Percentiles rank a stretch among this genome's conserved stretches.
Evolutionary conservation across 768 basidiomycete genomes (phyloP).

Genomic region (Pleurotus tuoliensis): DNA sequence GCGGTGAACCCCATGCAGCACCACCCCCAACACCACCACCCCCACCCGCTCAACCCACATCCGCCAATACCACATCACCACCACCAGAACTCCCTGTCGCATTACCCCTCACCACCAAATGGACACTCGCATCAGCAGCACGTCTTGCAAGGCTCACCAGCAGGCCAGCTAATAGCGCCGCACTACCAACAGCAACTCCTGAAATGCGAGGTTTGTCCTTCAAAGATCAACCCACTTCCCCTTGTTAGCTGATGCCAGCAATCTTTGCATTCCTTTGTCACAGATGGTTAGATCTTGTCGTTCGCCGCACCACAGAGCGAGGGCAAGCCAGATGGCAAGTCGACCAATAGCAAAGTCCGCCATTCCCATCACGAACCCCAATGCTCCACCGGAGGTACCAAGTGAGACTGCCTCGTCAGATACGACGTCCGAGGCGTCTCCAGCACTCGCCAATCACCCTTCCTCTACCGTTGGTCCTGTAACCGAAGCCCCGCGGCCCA

Average conservation of each 20-base stretch:
- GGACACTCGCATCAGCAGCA: constrained; percentile 59
- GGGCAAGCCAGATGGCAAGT: constrained; percentile 92
- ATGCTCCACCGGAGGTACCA: constrained; percentile 41
- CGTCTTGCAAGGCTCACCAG: constrained; percentile 56
- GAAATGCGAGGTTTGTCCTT: constrained; percentile 70
- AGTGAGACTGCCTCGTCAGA: constrained; percentile 28
- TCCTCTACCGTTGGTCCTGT: constrained; percentile 76
- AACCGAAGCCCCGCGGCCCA: constrained; percentile 61
- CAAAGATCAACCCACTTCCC: constrained; percentile 27
- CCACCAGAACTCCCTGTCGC: constrained; percentile 76
- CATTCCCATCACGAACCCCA: constrained; percentile 91
- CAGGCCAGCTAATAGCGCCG: constrained; percentile 64
- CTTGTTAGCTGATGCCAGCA: constrained; percentile 11
- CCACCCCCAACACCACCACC: constrained; percentile 47
- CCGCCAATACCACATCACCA: constrained; percentile 64
- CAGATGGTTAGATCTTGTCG: constrained; percentile 83
- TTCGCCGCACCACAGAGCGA: constrained; percentile 90
- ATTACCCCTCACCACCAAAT: constrained; percentile 78
- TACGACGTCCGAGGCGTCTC: constrained; percentile 24
- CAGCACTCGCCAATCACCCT: constrained; percentile 51
- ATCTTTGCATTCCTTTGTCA: constrained; percentile 15
- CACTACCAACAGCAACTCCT: constrained; percentile 94
- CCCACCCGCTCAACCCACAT: constrained; percentile 41
- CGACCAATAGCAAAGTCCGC: constrained; percentile 83
- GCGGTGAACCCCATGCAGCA: constrained; percentile 60